Evolutionary conservation across 2,329 filamentous ascomycete species (phyloP).

Genomic region (Aspergillus oerlinghausenensis): DNA sequence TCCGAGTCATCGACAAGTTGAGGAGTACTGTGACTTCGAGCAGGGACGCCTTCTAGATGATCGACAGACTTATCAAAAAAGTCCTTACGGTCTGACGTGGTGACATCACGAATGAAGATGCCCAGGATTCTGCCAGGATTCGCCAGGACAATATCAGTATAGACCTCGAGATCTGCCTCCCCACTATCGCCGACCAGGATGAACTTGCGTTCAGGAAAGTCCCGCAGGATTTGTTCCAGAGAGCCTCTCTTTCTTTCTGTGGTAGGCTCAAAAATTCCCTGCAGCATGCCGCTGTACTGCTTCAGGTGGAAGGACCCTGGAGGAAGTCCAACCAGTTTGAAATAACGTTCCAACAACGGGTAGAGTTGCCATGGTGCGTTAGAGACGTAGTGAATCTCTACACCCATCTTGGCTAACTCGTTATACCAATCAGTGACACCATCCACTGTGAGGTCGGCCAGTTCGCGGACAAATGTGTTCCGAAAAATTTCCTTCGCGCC

Average conservation of each 20-base stretch:
- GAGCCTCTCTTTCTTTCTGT: constrained; percentile 90
- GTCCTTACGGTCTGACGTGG: constrained; percentile 65
- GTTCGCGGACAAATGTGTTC: constrained; percentile 87
- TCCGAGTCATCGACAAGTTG: constrained; percentile 25
- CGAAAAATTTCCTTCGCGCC: constrained; percentile 93
- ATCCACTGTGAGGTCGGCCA: constrained; percentile 74
- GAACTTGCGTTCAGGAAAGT: constrained; percentile 87
- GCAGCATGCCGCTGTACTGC: constrained; percentile 93
- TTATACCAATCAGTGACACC: constrained; percentile 90
- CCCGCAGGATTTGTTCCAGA: constrained; percentile 75
- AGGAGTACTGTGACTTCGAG: constrained; percentile 22
- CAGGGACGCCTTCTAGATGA: constrained; percentile 22
- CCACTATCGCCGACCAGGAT: constrained; percentile 92
- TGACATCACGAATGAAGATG: constrained; percentile 94
- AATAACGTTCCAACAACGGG: constrained; percentile 80
- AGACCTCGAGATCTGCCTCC: constrained; percentile 94
- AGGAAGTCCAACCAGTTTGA: constrained; percentile 73
- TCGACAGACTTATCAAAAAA: constrained; percentile 70
- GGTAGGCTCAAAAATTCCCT: constrained; percentile 96
- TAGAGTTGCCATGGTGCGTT: constrained; percentile 98
- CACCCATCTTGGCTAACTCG: constrained; percentile 70
- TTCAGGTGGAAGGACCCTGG: constrained; percentile 91
- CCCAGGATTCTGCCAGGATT: constrained; percentile 79
- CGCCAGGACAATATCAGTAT: constrained; percentile 83
- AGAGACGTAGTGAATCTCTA: constrained; percentile 94